Base-by-base conservation (phyloP, 805 yeast genomes). In the Cyberlindnera galapagoensis region DNA sequence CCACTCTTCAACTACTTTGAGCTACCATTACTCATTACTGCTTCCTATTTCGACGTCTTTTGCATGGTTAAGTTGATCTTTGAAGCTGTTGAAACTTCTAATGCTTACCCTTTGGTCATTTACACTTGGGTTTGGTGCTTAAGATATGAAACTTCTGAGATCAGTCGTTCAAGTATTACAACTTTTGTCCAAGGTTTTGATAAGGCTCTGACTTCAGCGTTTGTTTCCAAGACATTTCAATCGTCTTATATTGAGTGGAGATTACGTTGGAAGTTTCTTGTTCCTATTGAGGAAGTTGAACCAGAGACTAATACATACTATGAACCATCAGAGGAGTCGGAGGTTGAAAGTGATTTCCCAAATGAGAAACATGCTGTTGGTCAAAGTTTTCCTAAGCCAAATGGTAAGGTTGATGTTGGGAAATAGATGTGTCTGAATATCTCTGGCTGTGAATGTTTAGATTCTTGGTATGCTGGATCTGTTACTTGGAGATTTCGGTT, bases 1-100 rank as follows among this genome's bases (percentile, higher is more conserved):
- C 70, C 69, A 2, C 48, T 65, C 31, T 43, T 62, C n/a, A 38
- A 47, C 17, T 64, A 58, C 38, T 34, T 57, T 17, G 69, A 64
- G 40, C 34, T 49, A 13, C 69, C 69, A 2, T 31, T 62, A 23
- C 47, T 65, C 26, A 35, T 60, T 3, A 21, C 46, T 9, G 65
- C 69, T 1, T 63, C 67, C 0, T 60, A 59, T 34, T 40, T 61
- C 20, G 71, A 65, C 33, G 38, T 63, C n/a, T 37, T 56, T 8
- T 49, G 57, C 6, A 53, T 63, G 27, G 49, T 40, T 1, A 20
- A 52, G 3, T 41, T 65, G 30, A 18, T 45, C 7, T 39, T 36
- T 14, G 68, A 64, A 34, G 37, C 61, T 7, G 30, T 35, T n/a
- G 19, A 28, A 1, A 20, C 35, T 9, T 37, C 38, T 0, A 54